Base-by-base conservation (phyloP, 2,329 filamentous ascomycete genomes). In the Trichoderma guizhouense region DNA sequence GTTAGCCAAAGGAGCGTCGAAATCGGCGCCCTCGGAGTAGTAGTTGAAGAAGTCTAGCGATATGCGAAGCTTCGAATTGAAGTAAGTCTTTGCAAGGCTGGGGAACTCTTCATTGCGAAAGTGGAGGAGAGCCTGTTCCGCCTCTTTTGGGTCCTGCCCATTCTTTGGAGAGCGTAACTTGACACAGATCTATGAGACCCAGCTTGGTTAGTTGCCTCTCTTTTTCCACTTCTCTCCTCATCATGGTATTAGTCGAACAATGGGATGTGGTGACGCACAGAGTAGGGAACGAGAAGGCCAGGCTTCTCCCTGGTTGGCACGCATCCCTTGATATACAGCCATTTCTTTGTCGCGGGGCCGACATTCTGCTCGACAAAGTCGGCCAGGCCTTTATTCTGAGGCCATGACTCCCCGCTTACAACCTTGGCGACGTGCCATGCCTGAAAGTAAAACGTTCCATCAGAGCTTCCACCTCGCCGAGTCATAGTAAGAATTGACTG, bases 371-470 rank as follows among this genome's bases (percentile, higher is more conserved):
- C 71, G 71, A 72, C 60, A 69, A 63, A 72, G 36, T 72, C 71
- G 71, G 71, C 71, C 15, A 72, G 32, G 18, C 7, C 71, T 53
- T 72, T 72, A 34, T 72, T 72, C 24, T 65, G 64, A 28, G 51
- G 12, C 71, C 65, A 72, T 36, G 71, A 69, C 71, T 72, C 71
- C 24, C 60, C 71, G 36, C 51, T 60, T 21, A 72, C 65, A 34
- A 61, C 65, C 36, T 62, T 62, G 71, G 64, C 60, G 51, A 69
- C 28, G 47, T 69, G 65, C 71, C 71, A 72, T 26, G 71, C 71
- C 65, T 72, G 71, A 63, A 72, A 72, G 65, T 72, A 72, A 53
- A 72, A 72, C 36, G 71, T 69, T 62, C 47, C 71, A 57, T 72
- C 71, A 30, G 60, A 62, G 51, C 47, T 72, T 60, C 51, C 71